Evolutionary conservation across 805 yeast genomes (phyloP), one percentile per base, ranked within the genome.

Genomic region (Candida tammaniensis): DNA sequence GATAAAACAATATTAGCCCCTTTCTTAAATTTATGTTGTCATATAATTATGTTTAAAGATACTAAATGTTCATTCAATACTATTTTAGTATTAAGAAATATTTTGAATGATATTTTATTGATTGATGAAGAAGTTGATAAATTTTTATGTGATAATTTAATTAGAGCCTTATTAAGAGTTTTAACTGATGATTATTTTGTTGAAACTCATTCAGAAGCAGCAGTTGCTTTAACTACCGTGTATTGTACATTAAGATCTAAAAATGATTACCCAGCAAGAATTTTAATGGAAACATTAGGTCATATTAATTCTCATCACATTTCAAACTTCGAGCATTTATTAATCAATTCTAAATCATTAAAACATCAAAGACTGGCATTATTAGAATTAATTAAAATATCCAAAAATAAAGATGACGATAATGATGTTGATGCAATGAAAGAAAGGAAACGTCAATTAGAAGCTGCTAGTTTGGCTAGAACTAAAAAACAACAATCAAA

Each of bases 21-120:
- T 15, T 79, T 89, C 42, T 60, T 91, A 45, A 78, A 78, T 38
- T 61, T 91, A 23, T 67, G 91, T 43, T 78, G 82, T 40, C 89
- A 86, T 54, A 70, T 91, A 15, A 79, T 91, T 48, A 71, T 76
- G 44, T 84, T 87, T 55, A 86, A 84, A 49, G 98, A 91, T 54
- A 84, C 93, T 21, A 82, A 93, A 52, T 91, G 98, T 56, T 81
- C 95, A 4, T 91, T 85, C 63, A 93, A 93, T 57, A 85, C 95
- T 2, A 82, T 91, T 31, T 61, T 91, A 39, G 79, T 91, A 19
- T 70, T 91, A 39, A 73, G 94, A 41, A 81, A 84, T 41, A 70
- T 89, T 36, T 62, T 89, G 37, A 78, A 76, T 12, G 85, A 80
- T 14, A 74, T 86, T 26, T 64, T 87, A 24, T 68, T 81, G 26